Evolutionary conservation across 768 basidiomycete genomes (phyloP).

Genomic region (Sistotremastrum niveocremeum): DNA sequence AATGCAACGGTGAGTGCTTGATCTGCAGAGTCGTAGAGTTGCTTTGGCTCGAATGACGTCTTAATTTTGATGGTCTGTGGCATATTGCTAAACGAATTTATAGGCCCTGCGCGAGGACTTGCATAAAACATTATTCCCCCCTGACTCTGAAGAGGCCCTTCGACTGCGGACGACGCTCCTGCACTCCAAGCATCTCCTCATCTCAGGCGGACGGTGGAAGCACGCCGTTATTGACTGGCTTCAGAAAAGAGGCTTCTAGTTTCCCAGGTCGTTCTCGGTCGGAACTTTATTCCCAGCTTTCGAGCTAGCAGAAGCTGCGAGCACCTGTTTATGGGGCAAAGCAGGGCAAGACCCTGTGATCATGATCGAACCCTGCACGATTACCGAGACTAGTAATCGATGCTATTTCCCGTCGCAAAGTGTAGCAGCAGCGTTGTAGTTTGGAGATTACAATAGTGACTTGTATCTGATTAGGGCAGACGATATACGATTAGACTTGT

Average conservation of each 20-base stretch:
- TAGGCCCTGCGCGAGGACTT: conserved; percentile 53
- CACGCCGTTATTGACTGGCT: conserved; percentile 50
- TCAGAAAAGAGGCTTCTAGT: conserved; percentile 46
- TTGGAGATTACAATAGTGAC: no score
- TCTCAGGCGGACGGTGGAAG: conserved; percentile 54
- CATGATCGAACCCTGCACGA: no score
- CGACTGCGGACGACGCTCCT: conserved; percentile 35
- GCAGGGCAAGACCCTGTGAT: no score
- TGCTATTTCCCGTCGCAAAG: no score
- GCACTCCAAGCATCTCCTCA: conserved; percentile 38
- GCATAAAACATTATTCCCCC: conserved; percentile 32
- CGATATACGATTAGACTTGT: no score
- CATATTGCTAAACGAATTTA: conserved; percentile 1
- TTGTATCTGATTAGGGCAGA: no score
- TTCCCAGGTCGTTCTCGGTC: no score
- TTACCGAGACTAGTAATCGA: no score
- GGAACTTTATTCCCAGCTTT: no score
- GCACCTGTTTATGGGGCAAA: no score
- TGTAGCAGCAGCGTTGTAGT: no score
- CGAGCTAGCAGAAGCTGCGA: no score
- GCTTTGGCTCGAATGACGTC: not conserved
- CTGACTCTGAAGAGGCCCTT: conserved; percentile 29
- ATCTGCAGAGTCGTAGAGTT: not conserved
- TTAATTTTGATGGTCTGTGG: not conserved
- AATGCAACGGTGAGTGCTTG: conserved; percentile 33